phyloP scores from a whole-genome alignment of 202 grass and related monocot species.

The Musa balbisiana region DNA sequence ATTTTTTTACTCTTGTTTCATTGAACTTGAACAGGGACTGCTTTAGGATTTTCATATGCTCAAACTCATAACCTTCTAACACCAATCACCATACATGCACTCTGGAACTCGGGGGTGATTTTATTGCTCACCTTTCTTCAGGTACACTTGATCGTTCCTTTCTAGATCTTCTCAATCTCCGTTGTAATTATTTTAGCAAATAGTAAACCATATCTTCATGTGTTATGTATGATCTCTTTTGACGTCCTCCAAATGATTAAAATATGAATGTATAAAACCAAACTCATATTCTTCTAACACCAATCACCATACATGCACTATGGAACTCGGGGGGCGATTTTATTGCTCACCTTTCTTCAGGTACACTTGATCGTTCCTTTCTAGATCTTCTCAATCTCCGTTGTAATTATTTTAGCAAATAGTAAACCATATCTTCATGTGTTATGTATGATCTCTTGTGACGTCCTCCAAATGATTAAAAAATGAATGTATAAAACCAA shows the following conservation, averaged over 20 bases:
- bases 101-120: conserved; percentile 88
- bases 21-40: conserved; percentile 48
- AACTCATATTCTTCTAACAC: conserved; percentile 80
- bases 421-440: too few species aligned
- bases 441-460: background rate
- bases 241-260: background rate
- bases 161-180: background rate
- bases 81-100: conserved; percentile 72
- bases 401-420: too few species aligned
- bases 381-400: background rate
- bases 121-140: conserved; percentile 87
- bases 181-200: too few species aligned
- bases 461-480: background rate
- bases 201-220: too few species aligned
- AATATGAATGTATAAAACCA: background rate
- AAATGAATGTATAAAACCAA: background rate
- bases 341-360: conserved; percentile 90
- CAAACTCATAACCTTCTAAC: conserved; percentile 89
- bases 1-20: background rate
- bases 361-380: conserved; percentile 24
- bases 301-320: conserved; percentile 71
- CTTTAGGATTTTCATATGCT: conserved; percentile 78
- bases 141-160: conserved; percentile 29
- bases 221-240: background rate
- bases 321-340: conserved; percentile 89